These are phyloP conservation scores for Globisporangium lucens DNA, from an alignment of 352 stramenopile genomes.

Conservation along the genomic window DNA sequence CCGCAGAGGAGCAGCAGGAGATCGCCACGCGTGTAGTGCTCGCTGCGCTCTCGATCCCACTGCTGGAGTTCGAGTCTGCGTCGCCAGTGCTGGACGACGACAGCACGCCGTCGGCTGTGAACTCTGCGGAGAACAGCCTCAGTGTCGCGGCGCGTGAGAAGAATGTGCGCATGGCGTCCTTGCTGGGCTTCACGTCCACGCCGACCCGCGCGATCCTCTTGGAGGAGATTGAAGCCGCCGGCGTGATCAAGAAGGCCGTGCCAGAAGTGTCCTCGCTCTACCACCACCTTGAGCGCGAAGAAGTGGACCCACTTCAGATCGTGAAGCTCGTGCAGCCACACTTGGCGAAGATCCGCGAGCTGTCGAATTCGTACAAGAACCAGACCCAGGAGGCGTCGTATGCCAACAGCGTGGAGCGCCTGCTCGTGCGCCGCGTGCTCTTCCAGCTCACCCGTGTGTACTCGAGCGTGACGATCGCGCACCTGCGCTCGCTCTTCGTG, in stretches of 20 bases:
- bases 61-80: conserved; percentile 62
- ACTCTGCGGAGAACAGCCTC: conserved; percentile 32
- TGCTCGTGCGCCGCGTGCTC: conserved; percentile 74
- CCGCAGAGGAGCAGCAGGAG: conserved; percentile 68
- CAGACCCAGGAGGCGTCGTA: conserved; percentile 50
- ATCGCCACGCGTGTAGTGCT: conserved; percentile 92
- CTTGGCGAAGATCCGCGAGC: conserved; percentile 37
- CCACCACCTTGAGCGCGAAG: conserved; percentile 58
- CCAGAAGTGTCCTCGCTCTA: conserved; percentile 63
- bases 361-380: conserved; percentile 21
- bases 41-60: conserved; percentile 92
- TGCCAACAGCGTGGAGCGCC: conserved; percentile 54
- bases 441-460: conserved; percentile 87
- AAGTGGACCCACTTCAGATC: conserved; percentile 77
- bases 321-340: conserved; percentile 67
- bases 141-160: conserved; percentile 85
- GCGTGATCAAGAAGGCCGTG: conserved; percentile 59
- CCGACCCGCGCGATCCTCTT: conserved; percentile 91
- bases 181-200: conserved; percentile 87
- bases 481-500: conserved; percentile 86
- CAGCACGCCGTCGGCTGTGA: conserved; percentile 49
- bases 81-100: conserved; percentile 57
- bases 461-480: conserved; percentile 81
- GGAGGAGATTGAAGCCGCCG: conserved; percentile 81
- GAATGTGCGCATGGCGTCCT: conserved; percentile 91